phyloP scores from a whole-genome alignment of 495 filamentous ascomycete genomes.

The Lasiosphaeria hispida region DNA sequence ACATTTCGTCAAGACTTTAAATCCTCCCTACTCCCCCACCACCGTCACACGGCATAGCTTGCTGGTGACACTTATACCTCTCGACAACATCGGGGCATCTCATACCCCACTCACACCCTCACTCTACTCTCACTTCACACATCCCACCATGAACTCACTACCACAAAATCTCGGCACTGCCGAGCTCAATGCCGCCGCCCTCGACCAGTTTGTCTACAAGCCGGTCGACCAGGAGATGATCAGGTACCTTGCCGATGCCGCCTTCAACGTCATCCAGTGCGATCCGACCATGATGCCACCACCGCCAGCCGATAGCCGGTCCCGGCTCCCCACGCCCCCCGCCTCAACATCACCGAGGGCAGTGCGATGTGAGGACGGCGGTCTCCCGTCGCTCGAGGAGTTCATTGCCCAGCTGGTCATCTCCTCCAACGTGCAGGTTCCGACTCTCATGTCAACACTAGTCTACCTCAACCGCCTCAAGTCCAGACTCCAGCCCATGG shows the following conservation, averaged over 20 bases:
- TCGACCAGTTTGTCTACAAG: slow-evolving; percentile 83
- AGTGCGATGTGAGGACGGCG: slow-evolving; percentile 37
- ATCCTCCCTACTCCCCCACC: no score
- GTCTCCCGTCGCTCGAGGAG: slow-evolving; percentile 73
- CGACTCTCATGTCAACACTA: slow-evolving; percentile 92
- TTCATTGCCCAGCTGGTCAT: slow-evolving; percentile 91
- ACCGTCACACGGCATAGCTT: slow-evolving; percentile 1
- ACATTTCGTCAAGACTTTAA: slow-evolving; percentile 16
- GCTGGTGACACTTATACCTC: slow-evolving; percentile 1
- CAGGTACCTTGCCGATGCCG: slow-evolving; percentile 75
- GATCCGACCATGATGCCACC: slow-evolving; percentile 56
- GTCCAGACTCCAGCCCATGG: slow-evolving; percentile 81
- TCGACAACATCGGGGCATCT: not conserved
- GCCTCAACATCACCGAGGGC: slow-evolving; percentile 61
- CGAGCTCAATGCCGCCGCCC: slow-evolving; percentile 71
- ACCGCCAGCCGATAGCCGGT: slow-evolving; percentile 21
- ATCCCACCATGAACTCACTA: slow-evolving; percentile 38
- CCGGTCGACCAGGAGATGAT: slow-evolving; percentile 86
- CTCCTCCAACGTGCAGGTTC: slow-evolving; percentile 93
- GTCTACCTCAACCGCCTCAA: slow-evolving; percentile 88
- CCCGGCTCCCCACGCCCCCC: slow-evolving; percentile 61
- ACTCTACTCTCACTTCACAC: slow-evolving; percentile 20
- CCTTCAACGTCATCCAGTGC: slow-evolving; percentile 86
- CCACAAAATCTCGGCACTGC: slow-evolving; percentile 34
- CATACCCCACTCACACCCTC: slow-evolving; percentile 10